phyloP scores from a whole-genome alignment of 768 basidiomycete species.

The Leccinum subgranulosum region DNA sequence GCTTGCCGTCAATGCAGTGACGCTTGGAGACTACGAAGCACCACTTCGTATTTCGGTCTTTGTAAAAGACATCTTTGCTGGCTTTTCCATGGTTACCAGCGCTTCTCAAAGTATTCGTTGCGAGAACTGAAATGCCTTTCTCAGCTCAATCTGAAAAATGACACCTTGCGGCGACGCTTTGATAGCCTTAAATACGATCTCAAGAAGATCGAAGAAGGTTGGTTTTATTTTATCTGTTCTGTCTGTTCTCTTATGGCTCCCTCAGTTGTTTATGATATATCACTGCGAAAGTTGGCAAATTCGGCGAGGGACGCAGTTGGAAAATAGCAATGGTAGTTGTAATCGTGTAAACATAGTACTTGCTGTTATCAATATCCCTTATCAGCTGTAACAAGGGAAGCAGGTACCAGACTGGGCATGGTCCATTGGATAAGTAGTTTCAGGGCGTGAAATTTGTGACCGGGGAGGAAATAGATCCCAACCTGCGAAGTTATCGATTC shows the following conservation, averaged over 20 bases:
- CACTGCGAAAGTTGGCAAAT: conserved; percentile 60
- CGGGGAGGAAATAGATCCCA: not conserved
- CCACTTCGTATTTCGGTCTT: conserved; percentile 75
- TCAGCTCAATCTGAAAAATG: conserved; percentile 82
- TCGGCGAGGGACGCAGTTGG: conserved; percentile 13
- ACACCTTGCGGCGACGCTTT: conserved; percentile 68
- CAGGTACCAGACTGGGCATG: not conserved
- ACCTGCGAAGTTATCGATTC: not conserved
- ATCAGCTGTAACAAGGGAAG: not conserved
- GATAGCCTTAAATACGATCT: conserved; percentile 85
- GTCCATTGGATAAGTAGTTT: too few relatives aligned
- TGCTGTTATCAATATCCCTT: not conserved
- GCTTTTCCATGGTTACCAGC: conserved; percentile 69
- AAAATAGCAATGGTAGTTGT: not conserved
- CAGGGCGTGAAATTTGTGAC: too few relatives aligned
- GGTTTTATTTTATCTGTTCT: conserved; percentile 10
- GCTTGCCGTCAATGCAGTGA: conserved; percentile 79
- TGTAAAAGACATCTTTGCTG: conserved; percentile 79
- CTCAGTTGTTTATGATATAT: conserved; percentile 82
- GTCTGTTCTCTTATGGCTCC: not conserved
- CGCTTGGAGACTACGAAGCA: conserved; percentile 74
- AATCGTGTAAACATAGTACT: not conserved
- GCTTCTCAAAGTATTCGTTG: not conserved
- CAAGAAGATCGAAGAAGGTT: conserved; percentile 87
- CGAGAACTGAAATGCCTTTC: conserved; percentile 2